Evolutionary conservation across 106 monocot species (phyloP), one percentile per base, ranked within the genome.

Genomic region (Allium cepa): DNA sequence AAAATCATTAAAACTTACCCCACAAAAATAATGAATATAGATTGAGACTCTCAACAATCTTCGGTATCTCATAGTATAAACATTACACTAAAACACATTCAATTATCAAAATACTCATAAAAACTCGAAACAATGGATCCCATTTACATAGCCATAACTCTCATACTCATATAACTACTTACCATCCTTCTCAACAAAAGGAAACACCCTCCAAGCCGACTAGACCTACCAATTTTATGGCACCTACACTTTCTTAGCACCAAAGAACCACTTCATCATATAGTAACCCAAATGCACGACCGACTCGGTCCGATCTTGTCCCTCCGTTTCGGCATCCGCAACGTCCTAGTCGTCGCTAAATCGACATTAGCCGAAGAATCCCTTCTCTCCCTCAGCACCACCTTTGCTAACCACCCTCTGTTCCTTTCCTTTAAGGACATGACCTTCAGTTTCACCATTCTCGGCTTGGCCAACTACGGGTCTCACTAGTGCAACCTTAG

Each of bases 401-500:
- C 26, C 56, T 88, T 88, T 72, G 84, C 84, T 63, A 81, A 84
- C 76, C 84, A 81, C 5, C 81, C 81, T 10, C 55, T 10, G 3
- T 22, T 84, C 47, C 70, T 57, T 47, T 53, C 79, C 28, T 53
- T 8, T 17, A 74, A 72, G 56, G 50, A 74, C 79, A 12, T 82
- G 3, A 17, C 45, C 47, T 84, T 71, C 55, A 28, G 78, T 76
- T 65, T 71, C 76, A 63, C 80, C 59, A 76, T 73, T n/a, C 10
- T 91, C 46, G 50, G 51, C 10, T 46, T 11, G 10, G 66, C 87
- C 48, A 69, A 68, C 69, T 77, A 82, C 63, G 84, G 84, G 46
- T 63, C 75, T 1, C 74, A 73, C 71, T 91, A 84, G 91, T 84
- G 91, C 46, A 76, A 87, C 61, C 60, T 84, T 47, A 76, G 87